Conservation (phyloP, 2,329 filamentous ascomycete genomes). For the Fusarium miscanthi region DNA sequence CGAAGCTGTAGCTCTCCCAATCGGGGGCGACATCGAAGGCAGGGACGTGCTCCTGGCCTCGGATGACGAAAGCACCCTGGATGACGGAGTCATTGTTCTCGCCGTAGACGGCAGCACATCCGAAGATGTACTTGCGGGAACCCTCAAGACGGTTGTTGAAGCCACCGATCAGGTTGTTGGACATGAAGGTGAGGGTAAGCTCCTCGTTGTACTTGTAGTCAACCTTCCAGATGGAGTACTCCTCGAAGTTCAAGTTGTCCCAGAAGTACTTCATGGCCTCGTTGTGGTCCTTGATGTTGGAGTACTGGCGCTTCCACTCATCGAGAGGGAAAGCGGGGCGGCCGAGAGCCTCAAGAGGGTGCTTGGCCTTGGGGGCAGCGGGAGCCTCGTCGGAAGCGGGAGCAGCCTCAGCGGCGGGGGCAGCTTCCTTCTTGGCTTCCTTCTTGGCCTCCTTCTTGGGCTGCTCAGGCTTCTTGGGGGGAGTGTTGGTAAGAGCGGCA, state of each 20-base stretch:
- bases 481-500: constrained; percentile 75
- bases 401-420: constrained; percentile 43
- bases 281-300: constrained; percentile 84
- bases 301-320: constrained; percentile 99
- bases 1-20: constrained; percentile 96
- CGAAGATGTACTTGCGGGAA: constrained; percentile 98
- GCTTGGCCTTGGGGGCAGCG: constrained; percentile 89
- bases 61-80: constrained; percentile 92
- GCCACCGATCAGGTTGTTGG: constrained; percentile 96
- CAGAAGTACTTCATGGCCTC: constrained; percentile 97
- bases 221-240: constrained; percentile 94
- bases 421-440: constrained; percentile 64
- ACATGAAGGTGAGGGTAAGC: constrained; percentile 98
- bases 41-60: constrained; percentile 84
- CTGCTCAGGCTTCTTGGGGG: constrained; percentile 83
- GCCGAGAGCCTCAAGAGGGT: constrained; percentile 86
- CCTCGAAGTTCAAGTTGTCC: constrained; percentile 92
- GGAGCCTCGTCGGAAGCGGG: constrained; percentile 56
- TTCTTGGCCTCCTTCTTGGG: constrained; percentile 73
- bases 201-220: constrained; percentile 99
- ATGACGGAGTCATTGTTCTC: constrained; percentile 89
- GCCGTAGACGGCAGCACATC: constrained; percentile 89
- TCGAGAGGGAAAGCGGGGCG: constrained; percentile 86
- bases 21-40: constrained; percentile 98
- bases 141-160: constrained; percentile 98